Base-by-base conservation (phyloP, 805 yeast genomes). In the Debaryomyces tyrocola region DNA sequence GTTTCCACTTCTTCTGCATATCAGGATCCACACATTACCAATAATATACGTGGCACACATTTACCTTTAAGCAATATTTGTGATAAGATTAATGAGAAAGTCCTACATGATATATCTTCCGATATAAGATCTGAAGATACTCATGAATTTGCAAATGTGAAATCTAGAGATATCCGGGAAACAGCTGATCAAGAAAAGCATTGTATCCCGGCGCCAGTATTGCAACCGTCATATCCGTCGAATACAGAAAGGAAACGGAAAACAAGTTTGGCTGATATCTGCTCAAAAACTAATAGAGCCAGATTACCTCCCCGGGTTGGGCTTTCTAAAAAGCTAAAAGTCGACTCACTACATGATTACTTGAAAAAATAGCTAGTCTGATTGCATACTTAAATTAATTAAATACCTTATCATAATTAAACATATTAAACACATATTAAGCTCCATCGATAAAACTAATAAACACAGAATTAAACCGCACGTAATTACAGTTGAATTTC, bases 301-400 rank as follows among this genome's bases (percentile, higher is more conserved):
- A 43, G 24, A 33, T 29, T 34, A 10, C 47, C 50, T 20, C 35
- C 31, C 41, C 44, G 66, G 40, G 67, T 63, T 7, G 70, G 70
- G 10, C 50, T 64, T 28, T 63, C 68, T 6, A 57, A 51, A 41
- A 50, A 55, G 37, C 43, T 41, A 14, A 56, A 48, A 38, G 48
- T 64, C 6, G 70, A 64, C 12, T 46, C 66, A 14, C 50, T 63
- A 41, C 67, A 63, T 44, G 47, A 46, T 28, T 53, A 54, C 41
- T 37, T 52, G 39, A 35, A 40, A 20, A 47, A 39, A 27, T 41
- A 40, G 45, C 21, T 24, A 18, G 36, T 43, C 17, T 20, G 17
- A 10, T 31, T 31, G 34, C 34, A 31, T 31, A 12, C 11, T 11
- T 31, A 31, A 3, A n/a, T 31, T 14, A 31, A 12, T 14, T 31